A percentile compares a stretch with the other conserved stretches of the same genome.
Evolutionary conservation across 768 basidiomycete species (phyloP).

Genomic region (Royoungia palumana): DNA sequence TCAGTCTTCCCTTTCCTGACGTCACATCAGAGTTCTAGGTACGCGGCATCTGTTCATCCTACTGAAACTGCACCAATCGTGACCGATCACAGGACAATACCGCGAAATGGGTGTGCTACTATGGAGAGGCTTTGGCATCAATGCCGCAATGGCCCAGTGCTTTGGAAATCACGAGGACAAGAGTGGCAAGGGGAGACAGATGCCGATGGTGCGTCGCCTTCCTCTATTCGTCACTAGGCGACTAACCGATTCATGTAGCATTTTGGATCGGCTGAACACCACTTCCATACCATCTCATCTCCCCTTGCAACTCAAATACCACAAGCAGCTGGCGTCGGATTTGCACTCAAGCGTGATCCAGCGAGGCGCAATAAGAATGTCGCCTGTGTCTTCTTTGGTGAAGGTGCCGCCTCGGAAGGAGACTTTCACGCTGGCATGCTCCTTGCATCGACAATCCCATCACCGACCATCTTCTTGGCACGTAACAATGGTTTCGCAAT

Average conservation of each 20-base stretch:
- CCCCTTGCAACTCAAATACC: slow-evolving; percentile 93
- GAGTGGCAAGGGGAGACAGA: slow-evolving; percentile 83
- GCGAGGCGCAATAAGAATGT: slow-evolving; percentile 64
- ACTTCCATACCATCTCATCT: slow-evolving; percentile 94
- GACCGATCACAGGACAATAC: slow-evolving; percentile 66
- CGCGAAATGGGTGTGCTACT: slow-evolving; percentile 89
- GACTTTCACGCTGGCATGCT: slow-evolving; percentile 93
- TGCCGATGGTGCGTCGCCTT: slow-evolving; percentile 72
- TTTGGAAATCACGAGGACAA: slow-evolving; percentile 83
- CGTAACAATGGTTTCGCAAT: slow-evolving; percentile 94
- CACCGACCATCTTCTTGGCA: slow-evolving; percentile 70
- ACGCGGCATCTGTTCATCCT: slow-evolving; percentile 9
- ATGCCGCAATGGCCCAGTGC: slow-evolving; percentile 87
- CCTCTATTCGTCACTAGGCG: not conserved
- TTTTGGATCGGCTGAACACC: slow-evolving; percentile 77
- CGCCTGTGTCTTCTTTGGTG: slow-evolving; percentile 89
- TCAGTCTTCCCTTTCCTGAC: slow-evolving; percentile 7
- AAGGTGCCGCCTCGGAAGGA: slow-evolving; percentile 92
- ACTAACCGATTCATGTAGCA: slow-evolving; percentile 49
- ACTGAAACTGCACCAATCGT: not conserved
- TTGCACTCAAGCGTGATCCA: slow-evolving; percentile 79
- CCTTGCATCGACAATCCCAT: slow-evolving; percentile 71
- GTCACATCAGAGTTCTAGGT: slow-evolving; percentile 64
- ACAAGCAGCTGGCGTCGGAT: slow-evolving; percentile 90
- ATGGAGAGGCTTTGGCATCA: slow-evolving; percentile 79